Evolutionary conservation across 192 early-diverging fungal species (phyloP).

Genomic region (Helicostylum pulchrum): DNA sequence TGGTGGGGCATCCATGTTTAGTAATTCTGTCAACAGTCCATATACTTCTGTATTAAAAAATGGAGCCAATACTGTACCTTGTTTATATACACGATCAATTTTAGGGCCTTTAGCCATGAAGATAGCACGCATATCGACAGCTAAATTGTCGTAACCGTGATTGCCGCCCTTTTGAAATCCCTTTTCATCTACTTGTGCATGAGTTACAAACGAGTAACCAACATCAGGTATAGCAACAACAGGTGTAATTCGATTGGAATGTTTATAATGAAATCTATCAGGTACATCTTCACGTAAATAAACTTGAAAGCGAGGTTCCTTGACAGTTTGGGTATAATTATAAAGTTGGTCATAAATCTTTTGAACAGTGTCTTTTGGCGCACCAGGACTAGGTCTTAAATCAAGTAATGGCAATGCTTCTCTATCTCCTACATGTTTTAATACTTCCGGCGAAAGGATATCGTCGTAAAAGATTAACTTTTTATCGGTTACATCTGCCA

Average conservation of each 20-base stretch:
- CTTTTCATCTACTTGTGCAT: constrained; percentile 31
- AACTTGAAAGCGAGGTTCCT: constrained; percentile 50
- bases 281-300: constrained; percentile 76
- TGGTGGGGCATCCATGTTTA: constrained; percentile 55
- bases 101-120: constrained; percentile 76
- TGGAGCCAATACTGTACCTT: constrained; percentile 37
- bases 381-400: constrained; percentile 52
- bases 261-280: constrained; percentile 63
- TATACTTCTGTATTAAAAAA: constrained; percentile 78
- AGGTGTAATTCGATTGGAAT: constrained; percentile 66
- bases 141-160: constrained; percentile 83
- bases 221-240: constrained; percentile 67
- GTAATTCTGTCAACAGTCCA: constrained; percentile 54
- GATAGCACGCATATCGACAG: constrained; percentile 78
- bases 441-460: constrained; percentile 33
- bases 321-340: constrained; percentile 35
- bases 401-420: constrained; percentile 62
- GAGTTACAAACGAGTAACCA: constrained; percentile 58
- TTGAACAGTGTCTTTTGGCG: constrained; percentile 35
- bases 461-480: constrained; percentile 69
- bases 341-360: constrained; percentile 51
- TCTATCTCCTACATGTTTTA: constrained; percentile 44
- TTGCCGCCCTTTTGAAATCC: constrained; percentile 47
- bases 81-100: constrained; percentile 2
- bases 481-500: constrained; percentile 1